Base-by-base conservation (phyloP, 129 eudicot genomes). In the Calendula officinalis region DNA sequence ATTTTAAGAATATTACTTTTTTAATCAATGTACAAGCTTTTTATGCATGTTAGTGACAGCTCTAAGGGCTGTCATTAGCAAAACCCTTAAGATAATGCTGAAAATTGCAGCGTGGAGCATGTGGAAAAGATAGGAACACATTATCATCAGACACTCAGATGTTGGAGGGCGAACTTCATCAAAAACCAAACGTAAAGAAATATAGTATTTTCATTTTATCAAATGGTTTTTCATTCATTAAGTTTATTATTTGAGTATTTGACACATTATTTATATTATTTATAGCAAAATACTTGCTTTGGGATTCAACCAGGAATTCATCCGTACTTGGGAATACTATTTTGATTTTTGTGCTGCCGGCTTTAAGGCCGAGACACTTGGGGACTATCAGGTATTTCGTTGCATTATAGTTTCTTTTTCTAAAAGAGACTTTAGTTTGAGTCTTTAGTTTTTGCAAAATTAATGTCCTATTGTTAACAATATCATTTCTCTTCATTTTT, bases 301-400 rank as follows among this genome's bases (percentile, higher is more conserved):
- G 75, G 97, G 98, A 11, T 92, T 92, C 73, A 51, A 92, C 69
- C 81, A 88, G 44, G 85, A 92, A 80, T 92, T 92, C 83, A 83
- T 92, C 60, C 69, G 98, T 27, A 85, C 89, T 9, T 92, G 95
- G 96, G 98, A 87, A 47, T 91, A 91, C 56, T 91, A 91, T 64
- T 87, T 91, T 61, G 96, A 84, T 60, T 92, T 88, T 42, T 85
- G 95, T 75, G 96, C 89, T 22, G 96, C 98, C 14, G 98, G 95
- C 33, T 92, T 92, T 74, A 92, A 74, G 77, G 62, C 96, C 2
- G 75, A 61, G 22, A 85, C 96, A 8, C 86, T 92, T 1, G 89
- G 89, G 42, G 71, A 69, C 68, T 88, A 88, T 49, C 96, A 92
- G 98, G 98, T 78, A 82, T 22, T 22, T 22, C n/a, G 30, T 2